Evolutionary conservation across 2,329 filamentous ascomycete species (phyloP).

Genomic region (Rhynchosporium secalis): DNA sequence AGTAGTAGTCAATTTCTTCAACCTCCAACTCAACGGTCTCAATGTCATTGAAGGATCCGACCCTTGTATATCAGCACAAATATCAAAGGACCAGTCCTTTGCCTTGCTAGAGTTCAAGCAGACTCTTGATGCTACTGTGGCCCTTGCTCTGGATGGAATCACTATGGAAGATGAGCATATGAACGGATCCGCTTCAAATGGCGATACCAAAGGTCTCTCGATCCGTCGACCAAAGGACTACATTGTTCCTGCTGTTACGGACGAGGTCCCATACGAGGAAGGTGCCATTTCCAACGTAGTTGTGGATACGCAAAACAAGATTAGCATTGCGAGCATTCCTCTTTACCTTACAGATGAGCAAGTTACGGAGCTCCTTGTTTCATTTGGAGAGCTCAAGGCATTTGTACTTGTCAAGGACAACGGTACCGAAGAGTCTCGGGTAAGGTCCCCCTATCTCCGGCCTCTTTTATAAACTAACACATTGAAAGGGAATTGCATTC

Average conservation of each 20-base stretch:
- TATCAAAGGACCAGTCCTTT: conserved; percentile 77
- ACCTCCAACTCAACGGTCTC: conserved; percentile 92
- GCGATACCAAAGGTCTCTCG: conserved; percentile 58
- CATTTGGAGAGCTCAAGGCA: conserved; percentile 90
- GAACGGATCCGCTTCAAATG: conserved; percentile 54
- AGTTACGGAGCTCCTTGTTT: conserved; percentile 82
- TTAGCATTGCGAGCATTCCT: conserved; percentile 88
- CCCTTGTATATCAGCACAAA: conserved; percentile 80
- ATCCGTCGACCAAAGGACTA: conserved; percentile 95
- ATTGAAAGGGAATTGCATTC: conserved; percentile 81
- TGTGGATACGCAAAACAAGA: conserved; percentile 91
- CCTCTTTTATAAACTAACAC: not conserved
- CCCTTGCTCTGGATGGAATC: conserved; percentile 85
- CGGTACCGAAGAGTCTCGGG: conserved; percentile 81
- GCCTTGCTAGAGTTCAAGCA: conserved; percentile 90
- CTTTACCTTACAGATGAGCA: conserved; percentile 87
- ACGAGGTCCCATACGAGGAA: conserved; percentile 71
- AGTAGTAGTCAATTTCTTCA: conserved; percentile 80
- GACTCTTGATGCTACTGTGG: conserved; percentile 84
- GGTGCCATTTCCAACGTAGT: conserved; percentile 79
- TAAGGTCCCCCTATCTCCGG: conserved; percentile 48
- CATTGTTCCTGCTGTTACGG: conserved; percentile 79
- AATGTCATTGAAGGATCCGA: conserved; percentile 85
- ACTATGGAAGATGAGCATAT: conserved; percentile 73
- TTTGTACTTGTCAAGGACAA: conserved; percentile 88